Evolutionary conservation across 1,284 basidiomycete species (phyloP).

Genomic region (Ganoderma sinense): DNA sequence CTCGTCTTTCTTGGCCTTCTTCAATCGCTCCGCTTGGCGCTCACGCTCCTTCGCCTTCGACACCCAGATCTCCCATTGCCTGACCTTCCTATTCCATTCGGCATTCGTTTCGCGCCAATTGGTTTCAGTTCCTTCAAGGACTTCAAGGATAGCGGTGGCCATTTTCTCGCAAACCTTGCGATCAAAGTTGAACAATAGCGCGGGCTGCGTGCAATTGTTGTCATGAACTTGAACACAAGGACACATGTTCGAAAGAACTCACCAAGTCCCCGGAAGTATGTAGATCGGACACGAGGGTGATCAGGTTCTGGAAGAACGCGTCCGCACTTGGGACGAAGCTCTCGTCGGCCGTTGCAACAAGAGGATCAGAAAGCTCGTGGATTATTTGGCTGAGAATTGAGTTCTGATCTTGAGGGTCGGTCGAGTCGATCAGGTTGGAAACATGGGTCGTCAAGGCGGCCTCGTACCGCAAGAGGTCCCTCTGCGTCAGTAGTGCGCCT

Average conservation of each 20-base stretch:
- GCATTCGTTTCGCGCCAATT: conserved; percentile 56
- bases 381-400: conserved; percentile 52
- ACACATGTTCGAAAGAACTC: conserved; percentile 31
- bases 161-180: conserved; percentile 65
- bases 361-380: conserved; percentile 48
- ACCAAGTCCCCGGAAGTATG: conserved; percentile 59
- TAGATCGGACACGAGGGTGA: conserved; percentile 62
- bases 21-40: conserved; percentile 45
- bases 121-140: conserved; percentile 52
- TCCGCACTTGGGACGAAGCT: conserved; percentile 41
- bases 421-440: conserved; percentile 45
- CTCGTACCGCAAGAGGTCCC: conserved; percentile 68
- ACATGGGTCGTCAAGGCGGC: conserved; percentile 55
- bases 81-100: conserved; percentile 59
- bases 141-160: conserved; percentile 46
- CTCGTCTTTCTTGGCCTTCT: conserved; percentile 50
- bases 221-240: too few relatives aligned
- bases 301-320: conserved; percentile 50
- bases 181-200: conserved; percentile 73
- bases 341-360: conserved; percentile 37
- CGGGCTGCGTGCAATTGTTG: conserved; percentile 47
- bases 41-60: conserved; percentile 52
- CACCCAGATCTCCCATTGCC: conserved; percentile 60
- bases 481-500: conserved; percentile 54
- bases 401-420: conserved; percentile 44